These are phyloP conservation scores for Cucurbita maxima DNA, from an alignment of 306 rosid species.

Conservation along the genomic window DNA sequence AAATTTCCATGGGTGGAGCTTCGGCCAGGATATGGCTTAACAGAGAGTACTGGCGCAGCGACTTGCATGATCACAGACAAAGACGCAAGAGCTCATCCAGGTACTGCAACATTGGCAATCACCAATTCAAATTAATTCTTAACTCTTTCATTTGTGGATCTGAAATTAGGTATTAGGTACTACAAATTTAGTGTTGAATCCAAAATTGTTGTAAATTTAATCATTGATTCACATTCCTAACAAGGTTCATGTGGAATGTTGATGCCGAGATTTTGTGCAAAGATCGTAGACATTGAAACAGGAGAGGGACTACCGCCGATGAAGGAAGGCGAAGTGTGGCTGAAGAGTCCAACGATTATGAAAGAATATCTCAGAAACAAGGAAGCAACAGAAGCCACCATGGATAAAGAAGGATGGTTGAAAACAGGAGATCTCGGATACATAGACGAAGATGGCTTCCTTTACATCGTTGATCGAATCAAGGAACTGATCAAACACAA, in stretches of 20 bases:
- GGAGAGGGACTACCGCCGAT: conserved; percentile 44
- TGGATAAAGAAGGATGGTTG: conserved; percentile 61
- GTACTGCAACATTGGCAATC: neutral
- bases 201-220: neutral
- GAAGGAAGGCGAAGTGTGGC: conserved; percentile 70
- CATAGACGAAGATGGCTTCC: conserved; percentile 53
- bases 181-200: no score
- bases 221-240: neutral
- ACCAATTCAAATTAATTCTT: neutral
- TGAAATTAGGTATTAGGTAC: neutral
- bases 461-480: conserved; percentile 16
- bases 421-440: conserved; percentile 77
- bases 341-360: conserved; percentile 62
- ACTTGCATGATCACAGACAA: conserved; percentile 25
- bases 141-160: neutral
- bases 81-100: conserved; percentile 35
- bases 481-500: conserved; percentile 26
- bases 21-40: conserved; percentile 74
- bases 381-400: conserved; percentile 50
- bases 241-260: conserved; percentile 37
- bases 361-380: conserved; percentile 56
- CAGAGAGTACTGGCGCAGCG: conserved; percentile 54
- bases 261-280: conserved; percentile 51
- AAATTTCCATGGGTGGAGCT: conserved; percentile 78
- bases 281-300: conserved; percentile 43